These are phyloP conservation scores for Buddleja alternifolia DNA, from an alignment of 257 asterid genomes.

Conservation along the genomic window DNA sequence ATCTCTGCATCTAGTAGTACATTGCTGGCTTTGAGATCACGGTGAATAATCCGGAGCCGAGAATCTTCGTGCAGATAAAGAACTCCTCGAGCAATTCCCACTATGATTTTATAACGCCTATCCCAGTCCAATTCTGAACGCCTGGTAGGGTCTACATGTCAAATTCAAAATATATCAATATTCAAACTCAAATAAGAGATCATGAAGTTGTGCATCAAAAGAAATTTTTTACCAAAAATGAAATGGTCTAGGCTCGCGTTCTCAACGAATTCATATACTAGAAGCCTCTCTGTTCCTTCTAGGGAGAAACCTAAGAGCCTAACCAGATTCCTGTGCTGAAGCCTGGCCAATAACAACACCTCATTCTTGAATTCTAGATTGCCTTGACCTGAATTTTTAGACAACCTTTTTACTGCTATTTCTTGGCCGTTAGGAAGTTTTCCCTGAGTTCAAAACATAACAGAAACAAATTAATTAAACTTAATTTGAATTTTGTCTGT, in stretches of 20 bases:
- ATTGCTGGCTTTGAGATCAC: conserved; percentile 36
- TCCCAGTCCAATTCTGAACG: conserved; percentile 39
- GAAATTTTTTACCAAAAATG: conserved; percentile 36
- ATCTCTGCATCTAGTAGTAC: conserved; percentile 36
- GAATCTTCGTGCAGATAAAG: conserved; percentile 56
- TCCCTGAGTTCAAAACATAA: conserved; percentile 12
- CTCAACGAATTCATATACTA: conserved; percentile 29
- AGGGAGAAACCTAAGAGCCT: conserved; percentile 38
- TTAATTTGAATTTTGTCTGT: not conserved
- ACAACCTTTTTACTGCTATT: conserved; percentile 37
- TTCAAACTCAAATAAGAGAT: not conserved
- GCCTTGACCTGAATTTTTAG: conserved; percentile 21
- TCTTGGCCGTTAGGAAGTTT: conserved; percentile 25
- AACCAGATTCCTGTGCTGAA: conserved; percentile 42
- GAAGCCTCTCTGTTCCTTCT: conserved; percentile 25
- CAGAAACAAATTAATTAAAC: not conserved
- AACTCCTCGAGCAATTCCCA: conserved; percentile 46
- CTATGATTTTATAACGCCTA: conserved; percentile 48
- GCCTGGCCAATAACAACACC: conserved; percentile 32
- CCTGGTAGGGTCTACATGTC: not conserved
- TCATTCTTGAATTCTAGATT: conserved; percentile 29
- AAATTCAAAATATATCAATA: not conserved
- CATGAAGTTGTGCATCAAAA: not conserved
- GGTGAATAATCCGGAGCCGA: conserved; percentile 39
- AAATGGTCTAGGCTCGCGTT: conserved; percentile 40